Percentiles rank a stretch among this genome's conserved stretches.
These are phyloP conservation scores for Sclerotinia borealis DNA, from an alignment of 2,329 filamentous ascomycete species.

Conservation along the genomic window DNA sequence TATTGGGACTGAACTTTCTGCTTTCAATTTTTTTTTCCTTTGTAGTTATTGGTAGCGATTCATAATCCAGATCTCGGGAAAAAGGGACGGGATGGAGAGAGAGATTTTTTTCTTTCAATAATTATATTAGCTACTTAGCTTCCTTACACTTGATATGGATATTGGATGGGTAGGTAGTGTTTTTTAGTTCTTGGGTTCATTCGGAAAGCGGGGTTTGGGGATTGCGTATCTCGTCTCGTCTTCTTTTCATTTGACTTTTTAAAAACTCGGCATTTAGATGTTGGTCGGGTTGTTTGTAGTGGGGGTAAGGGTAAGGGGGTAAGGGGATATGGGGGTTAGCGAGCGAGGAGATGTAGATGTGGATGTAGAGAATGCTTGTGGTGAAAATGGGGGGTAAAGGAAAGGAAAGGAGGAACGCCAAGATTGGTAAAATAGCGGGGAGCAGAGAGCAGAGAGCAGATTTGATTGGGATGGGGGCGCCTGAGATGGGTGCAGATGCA, in stretches of 20 bases:
- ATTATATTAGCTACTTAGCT: slow-evolving; percentile 11
- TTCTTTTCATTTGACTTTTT: background rate
- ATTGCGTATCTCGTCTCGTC: background rate
- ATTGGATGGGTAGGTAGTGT: slow-evolving; percentile 4
- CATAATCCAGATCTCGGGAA: background rate
- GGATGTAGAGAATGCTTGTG: too few species aligned
- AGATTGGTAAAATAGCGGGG: background rate
- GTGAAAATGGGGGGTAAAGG: background rate
- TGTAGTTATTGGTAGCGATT: background rate
- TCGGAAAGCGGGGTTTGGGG: background rate
- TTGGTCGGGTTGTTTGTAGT: background rate
- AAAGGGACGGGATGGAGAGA: background rate
- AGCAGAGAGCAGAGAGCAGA: too few species aligned
- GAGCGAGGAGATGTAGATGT: too few species aligned
- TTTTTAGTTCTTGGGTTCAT: slow-evolving; percentile 2
- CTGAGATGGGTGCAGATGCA: too few species aligned
- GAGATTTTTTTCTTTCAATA: slow-evolving; percentile 4
- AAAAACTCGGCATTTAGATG: background rate
- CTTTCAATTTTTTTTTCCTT: background rate
- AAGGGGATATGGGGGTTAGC: too few species aligned
- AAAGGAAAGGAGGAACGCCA: background rate
- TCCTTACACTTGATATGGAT: background rate
- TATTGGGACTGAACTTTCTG: background rate
- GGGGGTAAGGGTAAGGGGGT: too few species aligned
- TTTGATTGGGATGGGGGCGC: background rate